Base-by-base conservation (phyloP, 2,329 filamentous ascomycete genomes). In the Ploettnerulaceae sp. region DNA sequence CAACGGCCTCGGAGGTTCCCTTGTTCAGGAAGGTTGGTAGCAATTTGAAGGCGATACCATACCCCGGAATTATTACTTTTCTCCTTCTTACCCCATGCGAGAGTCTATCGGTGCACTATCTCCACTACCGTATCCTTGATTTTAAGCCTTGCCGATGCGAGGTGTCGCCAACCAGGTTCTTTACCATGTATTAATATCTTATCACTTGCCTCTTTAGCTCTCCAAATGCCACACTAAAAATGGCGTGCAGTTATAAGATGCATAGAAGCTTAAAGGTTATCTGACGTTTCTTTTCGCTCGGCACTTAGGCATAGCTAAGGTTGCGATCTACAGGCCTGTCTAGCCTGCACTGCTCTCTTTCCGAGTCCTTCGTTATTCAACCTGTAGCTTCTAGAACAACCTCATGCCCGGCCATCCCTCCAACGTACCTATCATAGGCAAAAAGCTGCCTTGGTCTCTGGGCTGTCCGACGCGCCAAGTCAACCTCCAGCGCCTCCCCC, bases 211-310 rank as follows among this genome's bases (percentile, higher is more conserved):
- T 40, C 14, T 49, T 40, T 33, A 3, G 47, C 26, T 21, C 37
- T 26, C 7, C 29, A 31, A 12, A 6, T 18, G 15, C 15, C 14
- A 31, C 17, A 44, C 33, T 49, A 42, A 33, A 14, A 8, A 51
- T 51, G 29, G 45, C 43, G 39, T 52, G 47, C 49, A 54, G 42
- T 35, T 17, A 26, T 37, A 45, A 44, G 36, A 33, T 25, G 25
- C 21, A 37, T 43, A 45, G 31, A 48, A 53, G 38, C 47, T 50
- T 53, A 50, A 46, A 51, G 21, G 24, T 36, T 44, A 47, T 43
- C 47, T 34, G 33, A 32, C 25, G 21, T 26, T 29, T 41, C 15
- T 29, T 33, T 21, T 31, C 7, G 28, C 31, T 47, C 46, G 53
- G 53, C 41, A 54, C 25, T 51, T 43, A 47, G 26, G 31, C n/a